phyloP scores from a whole-genome alignment of 352 stramenopile species.

The Pythium guiyangense region DNA sequence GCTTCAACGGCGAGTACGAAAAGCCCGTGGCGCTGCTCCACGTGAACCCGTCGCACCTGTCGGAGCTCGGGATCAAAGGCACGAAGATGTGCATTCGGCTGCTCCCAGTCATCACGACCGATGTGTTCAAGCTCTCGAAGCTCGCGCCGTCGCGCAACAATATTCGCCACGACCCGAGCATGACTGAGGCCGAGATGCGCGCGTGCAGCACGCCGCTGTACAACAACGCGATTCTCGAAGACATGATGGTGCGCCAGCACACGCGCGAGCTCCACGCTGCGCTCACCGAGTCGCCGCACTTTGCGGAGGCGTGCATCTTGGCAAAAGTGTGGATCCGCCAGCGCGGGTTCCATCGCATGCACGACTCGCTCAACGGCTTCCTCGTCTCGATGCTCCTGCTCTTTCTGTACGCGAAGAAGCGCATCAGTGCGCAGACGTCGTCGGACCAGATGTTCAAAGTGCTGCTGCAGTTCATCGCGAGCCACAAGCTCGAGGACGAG shows the following conservation, averaged over 20 bases:
- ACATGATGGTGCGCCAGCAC: constrained; percentile 83
- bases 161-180: constrained; percentile 69
- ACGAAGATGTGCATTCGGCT: constrained; percentile 57
- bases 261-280: constrained; percentile 74
- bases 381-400: constrained; percentile 80
- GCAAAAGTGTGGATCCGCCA: constrained; percentile 88
- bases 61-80: constrained; percentile 44
- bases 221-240: constrained; percentile 90
- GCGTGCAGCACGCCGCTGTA: constrained; percentile 78
- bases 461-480: constrained; percentile 72
- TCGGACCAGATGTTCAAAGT: constrained; percentile 87
- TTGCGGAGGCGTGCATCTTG: constrained; percentile 77
- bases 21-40: constrained; percentile 72
- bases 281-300: constrained; percentile 55
- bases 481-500: constrained; percentile 60
- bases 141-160: constrained; percentile 81
- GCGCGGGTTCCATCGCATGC: constrained; percentile 62
- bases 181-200: constrained; percentile 69
- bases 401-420: constrained; percentile 74
- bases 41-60: constrained; percentile 33
- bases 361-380: constrained; percentile 86
- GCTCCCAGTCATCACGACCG: constrained; percentile 56
- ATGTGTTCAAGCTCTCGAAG: constrained; percentile 82
- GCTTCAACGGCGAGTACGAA: constrained; percentile 72
- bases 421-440: constrained; percentile 61